Evolutionary conservation across 371 early-diverging fungal species (phyloP), one percentile per base, ranked within the genome.

Genomic region (Phascolomyces articulosus): DNA sequence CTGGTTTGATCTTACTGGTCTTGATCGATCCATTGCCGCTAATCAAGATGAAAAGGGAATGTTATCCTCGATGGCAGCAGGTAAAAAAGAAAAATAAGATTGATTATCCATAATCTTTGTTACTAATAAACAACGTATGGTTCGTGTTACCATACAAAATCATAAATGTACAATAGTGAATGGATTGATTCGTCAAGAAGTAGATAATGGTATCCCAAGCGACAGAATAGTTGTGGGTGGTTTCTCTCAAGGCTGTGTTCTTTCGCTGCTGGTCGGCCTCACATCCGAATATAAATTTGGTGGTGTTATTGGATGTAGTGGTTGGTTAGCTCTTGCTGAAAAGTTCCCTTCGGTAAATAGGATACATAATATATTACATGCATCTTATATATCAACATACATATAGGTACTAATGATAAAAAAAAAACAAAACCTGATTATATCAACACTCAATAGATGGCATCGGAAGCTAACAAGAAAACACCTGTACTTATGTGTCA

Each of bases 161-260:
- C 21, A 26, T 31, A 31, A 6, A 34, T 34, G 11, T 34, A 34
- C 11, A 21, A 26, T 65, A 90, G 90, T 95, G 60, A 87, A 86
- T 69, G 66, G 81, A 40, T 73, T 96, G 54, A 83, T 98, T 29
- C 83, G 87, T 3, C 72, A 85, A 13, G 97, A 98, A 74, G 80
- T 95, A 10, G 91, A 91, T 44, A 68, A 65, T 31, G 94, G 95
- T 18, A 95, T 96, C 60, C 88, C 94, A 0, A 77, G 94, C 18
- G 81, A 91, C 51, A 83, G 96, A 18, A 97, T 98, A 56, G 88
- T 96, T 31, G 63, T 98, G 23, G 97, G 96, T 48, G 98, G 98
- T 0, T 98, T 98, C 79, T 95, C 96, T 26, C 98, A 98, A 83
- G 98, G 89, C 0, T 83, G 88, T 58, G 96, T 89, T n/a, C 79